These are phyloP conservation scores for Mikania micrantha DNA, from an alignment of 129 eudicot species.

Conservation along the genomic window DNA sequence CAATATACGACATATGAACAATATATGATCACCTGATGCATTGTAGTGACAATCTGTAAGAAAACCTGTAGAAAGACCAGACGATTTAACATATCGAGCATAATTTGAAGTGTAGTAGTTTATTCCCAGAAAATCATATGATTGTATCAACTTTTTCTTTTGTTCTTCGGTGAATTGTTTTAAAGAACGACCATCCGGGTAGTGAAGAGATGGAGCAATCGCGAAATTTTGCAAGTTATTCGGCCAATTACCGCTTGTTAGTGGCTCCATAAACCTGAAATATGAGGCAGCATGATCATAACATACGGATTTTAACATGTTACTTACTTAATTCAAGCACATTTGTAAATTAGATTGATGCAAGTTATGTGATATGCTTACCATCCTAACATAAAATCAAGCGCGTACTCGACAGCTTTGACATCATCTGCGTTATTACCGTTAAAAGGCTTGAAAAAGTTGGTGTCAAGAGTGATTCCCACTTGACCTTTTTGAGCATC, in stretches of 20 bases:
- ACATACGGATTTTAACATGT: background rate
- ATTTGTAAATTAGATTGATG: background rate
- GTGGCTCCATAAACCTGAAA: constrained; percentile 52
- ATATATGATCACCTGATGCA: background rate
- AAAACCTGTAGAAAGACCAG: constrained; percentile 10
- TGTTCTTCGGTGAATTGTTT: background rate
- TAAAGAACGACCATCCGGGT: constrained; percentile 22
- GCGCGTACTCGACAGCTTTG: constrained; percentile 17
- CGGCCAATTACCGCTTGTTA: constrained; percentile 46
- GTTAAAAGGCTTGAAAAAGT: constrained; percentile 13
- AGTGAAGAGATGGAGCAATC: constrained; percentile 18
- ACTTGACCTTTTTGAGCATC: constrained; percentile 23
- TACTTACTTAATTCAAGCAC: background rate
- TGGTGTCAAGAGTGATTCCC: constrained; percentile 20
- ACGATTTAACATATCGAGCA: constrained; percentile 13
- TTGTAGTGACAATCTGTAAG: constrained; percentile 19
- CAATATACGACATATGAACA: background rate
- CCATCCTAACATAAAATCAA: constrained; percentile 35
- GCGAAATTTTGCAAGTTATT: constrained; percentile 28
- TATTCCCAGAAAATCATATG: constrained; percentile 57
- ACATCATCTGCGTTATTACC: background rate
- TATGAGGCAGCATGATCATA: background rate
- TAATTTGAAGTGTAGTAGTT: constrained; percentile 47
- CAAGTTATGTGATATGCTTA: background rate
- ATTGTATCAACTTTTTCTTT: constrained; percentile 27